phyloP scores from a whole-genome alignment of 768 basidiomycete genomes.

The Ramaria sp. region DNA sequence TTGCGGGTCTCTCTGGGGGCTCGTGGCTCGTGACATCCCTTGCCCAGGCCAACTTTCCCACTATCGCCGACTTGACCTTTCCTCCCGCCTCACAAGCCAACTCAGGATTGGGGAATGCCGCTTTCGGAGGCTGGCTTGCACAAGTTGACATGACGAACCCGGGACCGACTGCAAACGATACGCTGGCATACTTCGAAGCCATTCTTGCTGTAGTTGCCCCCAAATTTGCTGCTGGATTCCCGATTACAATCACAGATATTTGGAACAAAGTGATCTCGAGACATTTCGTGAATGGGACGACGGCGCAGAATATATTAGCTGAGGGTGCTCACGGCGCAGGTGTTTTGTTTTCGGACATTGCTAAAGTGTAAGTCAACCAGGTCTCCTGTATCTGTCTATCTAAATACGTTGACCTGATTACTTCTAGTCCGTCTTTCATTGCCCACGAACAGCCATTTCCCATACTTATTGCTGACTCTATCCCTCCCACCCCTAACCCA shows the following conservation, averaged over 20 bases:
- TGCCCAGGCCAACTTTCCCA: constrained; percentile 30
- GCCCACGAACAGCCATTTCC: constrained; percentile 30
- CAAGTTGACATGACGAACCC: constrained; percentile 15
- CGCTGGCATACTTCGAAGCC: constrained; percentile 12
- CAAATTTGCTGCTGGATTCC: constrained; percentile 21
- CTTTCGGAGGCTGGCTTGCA: constrained; percentile 24
- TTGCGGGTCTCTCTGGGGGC: constrained; percentile 40
- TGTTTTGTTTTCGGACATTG: constrained; percentile 23
- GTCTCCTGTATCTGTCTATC: not conserved
- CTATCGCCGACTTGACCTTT: constrained; percentile 28
- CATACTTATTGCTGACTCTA: constrained; percentile 22
- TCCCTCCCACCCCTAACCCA: constrained; percentile 17
- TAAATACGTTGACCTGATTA: not conserved
- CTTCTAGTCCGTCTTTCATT: constrained; percentile 22
- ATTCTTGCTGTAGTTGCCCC: constrained; percentile 20
- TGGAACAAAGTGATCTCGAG: constrained; percentile 21
- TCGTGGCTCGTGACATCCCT: constrained; percentile 31
- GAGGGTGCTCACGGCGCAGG: constrained; percentile 25
- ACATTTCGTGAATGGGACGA: constrained; percentile 31
- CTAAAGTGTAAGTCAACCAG: constrained; percentile 21
- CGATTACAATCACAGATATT: constrained; percentile 21
- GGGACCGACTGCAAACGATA: constrained; percentile 11
- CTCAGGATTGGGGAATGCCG: not conserved
- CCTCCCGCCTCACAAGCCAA: constrained; percentile 17
- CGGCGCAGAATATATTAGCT: constrained; percentile 20